Percentiles rank a stretch among this genome's conserved stretches.
Evolutionary conservation across 2,329 filamentous ascomycete genomes (phyloP).

Genomic region (Penicillium corylophilum): DNA sequence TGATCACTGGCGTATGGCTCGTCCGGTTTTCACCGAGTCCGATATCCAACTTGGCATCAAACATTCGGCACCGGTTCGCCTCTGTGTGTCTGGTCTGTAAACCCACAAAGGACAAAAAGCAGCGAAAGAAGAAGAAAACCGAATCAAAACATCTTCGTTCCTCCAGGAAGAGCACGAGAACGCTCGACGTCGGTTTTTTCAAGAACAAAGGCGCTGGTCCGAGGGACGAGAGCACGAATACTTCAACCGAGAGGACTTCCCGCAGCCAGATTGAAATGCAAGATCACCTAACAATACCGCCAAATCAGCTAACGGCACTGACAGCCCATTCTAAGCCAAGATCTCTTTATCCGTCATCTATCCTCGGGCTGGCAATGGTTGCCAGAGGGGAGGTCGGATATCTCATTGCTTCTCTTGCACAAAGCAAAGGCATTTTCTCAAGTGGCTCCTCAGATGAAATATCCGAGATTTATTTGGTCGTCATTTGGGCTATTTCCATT

Average conservation of each 20-base stretch:
- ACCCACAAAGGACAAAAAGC: not conserved
- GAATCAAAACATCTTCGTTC: no score
- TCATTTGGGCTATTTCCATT: conserved; percentile 58
- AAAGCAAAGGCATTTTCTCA: conserved; percentile 52
- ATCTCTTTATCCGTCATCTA: conserved; percentile 66
- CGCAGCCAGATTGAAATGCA: no score
- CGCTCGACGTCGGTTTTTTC: no score
- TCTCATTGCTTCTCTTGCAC: conserved; percentile 67
- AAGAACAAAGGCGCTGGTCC: no score
- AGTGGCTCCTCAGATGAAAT: conserved; percentile 14
- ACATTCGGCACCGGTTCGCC: conserved; percentile 10
- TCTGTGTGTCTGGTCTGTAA: conserved; percentile 7
- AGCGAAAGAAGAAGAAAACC: no score
- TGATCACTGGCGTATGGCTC: conserved; percentile 61
- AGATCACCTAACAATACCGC: no score
- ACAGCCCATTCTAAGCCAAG: conserved; percentile 47
- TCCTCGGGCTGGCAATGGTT: conserved; percentile 70
- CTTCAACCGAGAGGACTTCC: no score
- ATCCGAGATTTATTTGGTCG: conserved; percentile 53
- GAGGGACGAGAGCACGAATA: no score
- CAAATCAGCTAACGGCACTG: not conserved
- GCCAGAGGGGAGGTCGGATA: conserved; percentile 79
- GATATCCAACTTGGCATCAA: conserved; percentile 5
- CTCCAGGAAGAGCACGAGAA: not conserved
- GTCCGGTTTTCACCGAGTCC: conserved; percentile 36